A percentile compares a stretch with the other conserved stretches of the same genome.
phyloP scores from a whole-genome alignment of 176 grass and related monocot species.

The Aegilops umbellulata region DNA sequence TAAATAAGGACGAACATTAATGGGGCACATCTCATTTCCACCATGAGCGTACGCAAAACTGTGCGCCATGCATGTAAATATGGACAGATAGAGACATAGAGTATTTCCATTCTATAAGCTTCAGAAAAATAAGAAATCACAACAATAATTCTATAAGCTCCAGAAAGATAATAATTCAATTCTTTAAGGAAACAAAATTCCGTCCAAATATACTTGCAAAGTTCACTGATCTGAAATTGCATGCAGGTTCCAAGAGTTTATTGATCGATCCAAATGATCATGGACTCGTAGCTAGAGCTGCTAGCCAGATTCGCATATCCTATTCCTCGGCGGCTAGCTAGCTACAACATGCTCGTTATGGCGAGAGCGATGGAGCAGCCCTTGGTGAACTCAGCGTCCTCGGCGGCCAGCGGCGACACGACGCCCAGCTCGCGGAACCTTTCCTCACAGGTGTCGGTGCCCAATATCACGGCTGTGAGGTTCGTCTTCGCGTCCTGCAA shows the following conservation, averaged over 20 bases:
- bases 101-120: too few relatives aligned
- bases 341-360: conserved; percentile 23
- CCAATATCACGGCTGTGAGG: conserved; percentile 23
- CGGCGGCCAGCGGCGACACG: conserved; percentile 27
- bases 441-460: conserved; percentile 40
- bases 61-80: not conserved
- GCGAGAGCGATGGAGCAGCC: conserved; percentile 31
- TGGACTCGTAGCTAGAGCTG: not conserved
- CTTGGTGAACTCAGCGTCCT: conserved; percentile 39
- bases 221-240: not conserved
- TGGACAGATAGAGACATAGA: too few relatives aligned
- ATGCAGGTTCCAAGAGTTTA: not conserved
- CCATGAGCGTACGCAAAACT: not conserved
- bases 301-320: not conserved
- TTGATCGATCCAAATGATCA: not conserved
- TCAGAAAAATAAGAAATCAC: too few relatives aligned
- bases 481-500: conserved; percentile 9
- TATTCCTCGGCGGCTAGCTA: not conserved
- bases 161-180: not conserved
- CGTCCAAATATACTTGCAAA: not conserved
- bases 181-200: not conserved
- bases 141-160: not conserved
- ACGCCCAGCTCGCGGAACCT: conserved; percentile 27
- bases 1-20: not conserved
- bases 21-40: not conserved